These are phyloP conservation scores for Fusarium hostae DNA, from an alignment of 2,329 filamentous ascomycete species.

Conservation along the genomic window DNA sequence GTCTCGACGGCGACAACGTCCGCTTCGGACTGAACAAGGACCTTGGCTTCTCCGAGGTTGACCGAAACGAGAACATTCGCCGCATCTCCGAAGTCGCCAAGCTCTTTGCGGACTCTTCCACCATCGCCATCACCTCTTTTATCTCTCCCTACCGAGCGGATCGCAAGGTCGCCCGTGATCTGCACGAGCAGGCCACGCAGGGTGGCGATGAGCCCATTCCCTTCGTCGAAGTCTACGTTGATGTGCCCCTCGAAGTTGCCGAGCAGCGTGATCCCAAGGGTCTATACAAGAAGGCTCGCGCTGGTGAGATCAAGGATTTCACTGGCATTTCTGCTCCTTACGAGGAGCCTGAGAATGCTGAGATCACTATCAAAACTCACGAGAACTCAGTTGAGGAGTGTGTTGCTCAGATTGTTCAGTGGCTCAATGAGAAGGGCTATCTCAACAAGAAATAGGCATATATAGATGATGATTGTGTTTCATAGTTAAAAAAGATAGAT, in stretches of 20 bases:
- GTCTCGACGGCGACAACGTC: conserved; percentile 97
- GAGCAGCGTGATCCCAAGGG: conserved; percentile 98
- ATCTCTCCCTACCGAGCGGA: conserved; percentile 95
- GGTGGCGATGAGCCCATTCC: conserved; percentile 75
- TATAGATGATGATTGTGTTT: conserved; percentile 17
- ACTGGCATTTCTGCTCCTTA: conserved; percentile 96
- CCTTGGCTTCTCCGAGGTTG: conserved; percentile 90
- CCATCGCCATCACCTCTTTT: conserved; percentile 92
- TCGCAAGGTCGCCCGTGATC: conserved; percentile 79
- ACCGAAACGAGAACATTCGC: conserved; percentile 97
- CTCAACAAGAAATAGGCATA: conserved; percentile 46
- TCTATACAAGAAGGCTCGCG: conserved; percentile 94
- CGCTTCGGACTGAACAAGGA: conserved; percentile 99
- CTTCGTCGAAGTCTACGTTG: conserved; percentile 94
- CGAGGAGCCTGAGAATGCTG: conserved; percentile 85
- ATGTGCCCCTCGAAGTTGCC: conserved; percentile 89
- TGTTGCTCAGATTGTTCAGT: conserved; percentile 84
- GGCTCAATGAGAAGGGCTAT: conserved; percentile 75
- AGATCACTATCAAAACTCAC: conserved; percentile 87
- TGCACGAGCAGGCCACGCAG: conserved; percentile 72
- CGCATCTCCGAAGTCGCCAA: conserved; percentile 97
- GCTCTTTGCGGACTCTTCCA: conserved; percentile 91
- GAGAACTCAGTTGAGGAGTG: conserved; percentile 88
- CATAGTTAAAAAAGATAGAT: conserved; percentile 37
- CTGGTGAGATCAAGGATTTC: conserved; percentile 96